Evolutionary conservation across 2,329 filamentous ascomycete genomes (phyloP).

Genomic region (Fusarium denticulatum): DNA sequence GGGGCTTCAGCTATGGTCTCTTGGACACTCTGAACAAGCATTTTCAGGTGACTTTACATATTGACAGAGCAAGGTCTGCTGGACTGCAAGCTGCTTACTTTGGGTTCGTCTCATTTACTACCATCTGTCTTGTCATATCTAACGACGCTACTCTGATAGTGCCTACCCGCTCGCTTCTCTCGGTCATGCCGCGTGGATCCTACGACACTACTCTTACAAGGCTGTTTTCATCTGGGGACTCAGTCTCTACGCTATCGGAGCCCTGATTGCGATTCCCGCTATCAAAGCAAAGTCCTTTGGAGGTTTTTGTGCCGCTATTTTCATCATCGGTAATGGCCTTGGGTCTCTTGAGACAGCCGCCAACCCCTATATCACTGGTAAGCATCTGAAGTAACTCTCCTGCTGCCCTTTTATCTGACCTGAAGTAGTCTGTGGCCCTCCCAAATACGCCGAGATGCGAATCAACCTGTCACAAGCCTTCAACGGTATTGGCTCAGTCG

Average conservation of each 20-base stretch:
- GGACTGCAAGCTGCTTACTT: conserved; percentile 64
- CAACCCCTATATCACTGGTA: conserved; percentile 75
- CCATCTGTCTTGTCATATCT: conserved; percentile 1
- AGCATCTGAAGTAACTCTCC: background rate
- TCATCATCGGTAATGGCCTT: conserved; percentile 78
- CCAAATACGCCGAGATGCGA: conserved; percentile 76
- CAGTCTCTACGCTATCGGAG: conserved; percentile 70
- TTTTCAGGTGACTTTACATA: conserved; percentile 57
- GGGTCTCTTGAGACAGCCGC: conserved; percentile 81
- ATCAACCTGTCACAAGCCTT: conserved; percentile 82
- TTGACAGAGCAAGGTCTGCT: conserved; percentile 55
- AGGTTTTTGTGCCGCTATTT: conserved; percentile 77
- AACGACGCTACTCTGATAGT: conserved; percentile 43
- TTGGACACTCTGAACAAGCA: conserved; percentile 61
- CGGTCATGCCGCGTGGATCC: conserved; percentile 69
- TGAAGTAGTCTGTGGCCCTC: conserved; percentile 61
- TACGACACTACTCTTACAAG: conserved; percentile 73
- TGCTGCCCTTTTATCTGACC: background rate
- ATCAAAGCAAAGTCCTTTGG: conserved; percentile 73
- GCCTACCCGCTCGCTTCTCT: conserved; percentile 77
- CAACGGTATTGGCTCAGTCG: conserved; percentile 77
- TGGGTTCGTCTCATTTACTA: conserved; percentile 56
- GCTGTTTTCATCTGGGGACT: conserved; percentile 76
- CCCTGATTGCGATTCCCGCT: conserved; percentile 63
- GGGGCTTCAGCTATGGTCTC: conserved; percentile 59